Evolutionary conservation across 768 basidiomycete species (phyloP).

Genomic region (Suillus brevipes): DNA sequence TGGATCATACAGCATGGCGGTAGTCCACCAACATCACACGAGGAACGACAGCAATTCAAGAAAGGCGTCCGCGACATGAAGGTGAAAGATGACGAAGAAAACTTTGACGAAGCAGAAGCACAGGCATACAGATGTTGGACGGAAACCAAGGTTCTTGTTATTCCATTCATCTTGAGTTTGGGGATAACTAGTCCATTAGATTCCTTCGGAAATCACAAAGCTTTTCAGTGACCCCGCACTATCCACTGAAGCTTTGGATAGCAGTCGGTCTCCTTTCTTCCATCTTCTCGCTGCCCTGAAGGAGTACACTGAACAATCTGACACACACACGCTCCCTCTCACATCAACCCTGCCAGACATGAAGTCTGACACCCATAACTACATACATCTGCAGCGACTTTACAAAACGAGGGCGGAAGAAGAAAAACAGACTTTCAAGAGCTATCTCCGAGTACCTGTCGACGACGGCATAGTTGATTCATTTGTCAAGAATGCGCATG

Average conservation of each 20-base stretch:
- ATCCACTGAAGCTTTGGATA: slow-evolving; percentile 37
- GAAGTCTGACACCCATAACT: slow-evolving; percentile 84
- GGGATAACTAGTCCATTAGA: slow-evolving; percentile 28
- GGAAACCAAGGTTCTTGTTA: slow-evolving; percentile 41
- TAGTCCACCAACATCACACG: slow-evolving; percentile 47
- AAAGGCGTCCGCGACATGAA: slow-evolving; percentile 59
- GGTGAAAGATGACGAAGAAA: slow-evolving; percentile 87
- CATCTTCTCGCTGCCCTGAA: slow-evolving; percentile 74
- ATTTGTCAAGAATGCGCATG: slow-evolving; percentile 83
- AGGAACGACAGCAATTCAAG: slow-evolving; percentile 82
- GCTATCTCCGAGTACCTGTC: slow-evolving; percentile 45
- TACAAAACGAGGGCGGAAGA: slow-evolving; percentile 78
- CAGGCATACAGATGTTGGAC: slow-evolving; percentile 86
- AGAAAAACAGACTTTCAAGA: slow-evolving; percentile 61
- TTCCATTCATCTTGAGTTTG: slow-evolving; percentile 8
- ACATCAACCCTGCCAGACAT: slow-evolving; percentile 91
- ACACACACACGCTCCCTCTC: slow-evolving; percentile 72
- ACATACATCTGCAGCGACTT: slow-evolving; percentile 81
- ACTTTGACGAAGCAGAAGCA: slow-evolving; percentile 91
- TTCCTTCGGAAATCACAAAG: slow-evolving; percentile 65
- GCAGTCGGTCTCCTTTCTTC: slow-evolving; percentile 69
- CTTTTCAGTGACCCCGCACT: slow-evolving; percentile 67
- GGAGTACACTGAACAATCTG: slow-evolving; percentile 55
- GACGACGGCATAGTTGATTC: slow-evolving; percentile 58
- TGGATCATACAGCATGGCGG: slow-evolving; percentile 59